phyloP scores from a whole-genome alignment of 108 stramenopile genomes.

The Cyclotella choctawhatcheeana region DNA sequence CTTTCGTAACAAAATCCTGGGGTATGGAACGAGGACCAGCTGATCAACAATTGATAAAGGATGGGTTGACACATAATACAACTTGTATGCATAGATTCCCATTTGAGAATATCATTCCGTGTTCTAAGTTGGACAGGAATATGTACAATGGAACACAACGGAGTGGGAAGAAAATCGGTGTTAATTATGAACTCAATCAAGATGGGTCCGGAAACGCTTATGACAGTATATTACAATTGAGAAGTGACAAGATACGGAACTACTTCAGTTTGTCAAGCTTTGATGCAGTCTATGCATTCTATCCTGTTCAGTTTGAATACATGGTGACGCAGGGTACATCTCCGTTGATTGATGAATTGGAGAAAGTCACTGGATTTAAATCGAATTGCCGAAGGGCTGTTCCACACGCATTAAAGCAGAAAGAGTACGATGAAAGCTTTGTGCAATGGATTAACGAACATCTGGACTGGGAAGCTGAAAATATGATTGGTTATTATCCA shows the following conservation, averaged over 20 bases:
- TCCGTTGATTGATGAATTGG: conserved; percentile 40
- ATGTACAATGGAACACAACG: conserved; percentile 21
- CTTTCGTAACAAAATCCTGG: conserved; percentile 55
- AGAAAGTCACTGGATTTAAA: conserved; percentile 41
- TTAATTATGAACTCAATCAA: conserved; percentile 50
- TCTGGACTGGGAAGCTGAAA: conserved; percentile 61
- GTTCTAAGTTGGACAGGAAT: conserved; percentile 34
- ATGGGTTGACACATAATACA: conserved; percentile 13
- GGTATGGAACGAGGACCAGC: conserved; percentile 37
- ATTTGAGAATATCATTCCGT: conserved; percentile 28
- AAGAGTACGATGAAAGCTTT: conserved; percentile 31
- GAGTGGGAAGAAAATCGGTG: conserved; percentile 19
- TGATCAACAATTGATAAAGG: conserved; percentile 32
- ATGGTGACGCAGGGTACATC: conserved; percentile 28
- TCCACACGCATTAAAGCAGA: conserved; percentile 13
- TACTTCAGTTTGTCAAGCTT: conserved; percentile 31
- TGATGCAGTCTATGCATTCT: conserved; percentile 26
- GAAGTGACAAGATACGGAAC: conserved; percentile 64
- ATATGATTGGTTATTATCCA: conserved; percentile 39
- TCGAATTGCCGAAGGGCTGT: conserved; percentile 38
- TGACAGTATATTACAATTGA: conserved; percentile 49
- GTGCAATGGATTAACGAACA: conserved; percentile 55
- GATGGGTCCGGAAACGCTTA: conserved; percentile 48
- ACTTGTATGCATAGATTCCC: conserved; percentile 36
- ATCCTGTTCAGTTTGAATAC: conserved; percentile 54